Percentiles rank a stretch among this genome's conserved stretches.
Conservation (phyloP, 441 rosid species). For the Rhodomyrtus psidioides region DNA sequence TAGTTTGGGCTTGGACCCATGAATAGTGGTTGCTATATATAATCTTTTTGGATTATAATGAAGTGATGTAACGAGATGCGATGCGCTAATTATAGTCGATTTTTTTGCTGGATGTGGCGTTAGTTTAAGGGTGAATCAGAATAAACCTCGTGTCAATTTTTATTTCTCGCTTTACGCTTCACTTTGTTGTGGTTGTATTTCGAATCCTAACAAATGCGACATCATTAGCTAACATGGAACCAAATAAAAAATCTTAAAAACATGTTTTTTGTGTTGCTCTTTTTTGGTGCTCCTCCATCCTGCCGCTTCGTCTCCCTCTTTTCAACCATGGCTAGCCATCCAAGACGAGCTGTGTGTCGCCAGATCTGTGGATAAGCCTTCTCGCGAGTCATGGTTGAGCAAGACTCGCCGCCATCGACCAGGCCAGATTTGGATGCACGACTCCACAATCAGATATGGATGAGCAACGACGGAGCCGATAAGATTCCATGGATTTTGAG, state of each 20-base stretch:
- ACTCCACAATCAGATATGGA: neutral
- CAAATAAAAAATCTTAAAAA: neutral
- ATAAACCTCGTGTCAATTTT: no score
- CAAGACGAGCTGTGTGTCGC: neutral
- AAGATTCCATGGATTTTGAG: neutral
- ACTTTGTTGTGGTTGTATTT: no score
- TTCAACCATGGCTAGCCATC: neutral
- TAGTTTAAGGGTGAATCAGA: no score
- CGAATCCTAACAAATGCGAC: neutral
- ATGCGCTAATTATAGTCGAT: no score
- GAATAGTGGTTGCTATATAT: no score
- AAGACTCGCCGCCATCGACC: neutral
- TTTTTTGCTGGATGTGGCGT: no score
- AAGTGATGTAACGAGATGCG: no score
- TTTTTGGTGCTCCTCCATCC: neutral
- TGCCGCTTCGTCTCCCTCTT: neutral
- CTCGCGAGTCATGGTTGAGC: neutral
- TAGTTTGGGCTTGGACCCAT: no score
- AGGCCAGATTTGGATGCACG: neutral
- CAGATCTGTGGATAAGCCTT: neutral
- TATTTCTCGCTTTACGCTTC: no score
- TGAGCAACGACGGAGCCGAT: neutral
- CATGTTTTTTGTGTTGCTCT: no score
- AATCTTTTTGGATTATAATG: no score
- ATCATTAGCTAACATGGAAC: neutral